These are phyloP conservation scores for Cardiospermum halicacabum DNA, from an alignment of 345 rosid species.

Conservation along the genomic window DNA sequence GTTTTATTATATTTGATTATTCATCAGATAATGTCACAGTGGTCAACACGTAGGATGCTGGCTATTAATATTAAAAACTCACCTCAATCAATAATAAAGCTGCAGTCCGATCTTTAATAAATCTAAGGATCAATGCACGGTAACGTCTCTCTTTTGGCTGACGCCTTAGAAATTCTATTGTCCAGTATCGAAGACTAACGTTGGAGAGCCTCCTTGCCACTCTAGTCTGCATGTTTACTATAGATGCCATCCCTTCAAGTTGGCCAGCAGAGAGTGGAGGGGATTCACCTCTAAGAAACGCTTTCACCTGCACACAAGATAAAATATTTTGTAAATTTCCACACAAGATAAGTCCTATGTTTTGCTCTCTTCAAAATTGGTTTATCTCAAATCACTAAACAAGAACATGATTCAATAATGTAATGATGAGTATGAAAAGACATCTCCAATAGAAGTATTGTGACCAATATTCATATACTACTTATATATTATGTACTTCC, in stretches of 20 bases:
- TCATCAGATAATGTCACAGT: not conserved
- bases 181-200: constrained; percentile 85
- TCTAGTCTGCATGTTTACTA: constrained; percentile 57
- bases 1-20: not conserved
- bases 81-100: constrained; percentile 78
- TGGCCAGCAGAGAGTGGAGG: constrained; percentile 85
- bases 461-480: not conserved
- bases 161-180: constrained; percentile 68
- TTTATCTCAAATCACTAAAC: not conserved
- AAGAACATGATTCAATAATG: not conserved
- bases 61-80: constrained; percentile 12
- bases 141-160: constrained; percentile 68
- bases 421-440: not conserved
- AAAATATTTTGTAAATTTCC: not conserved
- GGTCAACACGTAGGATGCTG: not conserved
- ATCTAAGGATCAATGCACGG: constrained; percentile 69
- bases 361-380: not conserved
- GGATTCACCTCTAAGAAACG: constrained; percentile 73
- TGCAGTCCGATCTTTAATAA: constrained; percentile 79
- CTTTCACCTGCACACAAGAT: constrained; percentile 54
- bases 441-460: not conserved
- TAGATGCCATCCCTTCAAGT: constrained; percentile 80
- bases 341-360: not conserved
- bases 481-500: too few species aligned
- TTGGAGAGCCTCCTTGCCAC: constrained; percentile 52